These are phyloP conservation scores for Penicillium mononematosum DNA, from an alignment of 495 filamentous ascomycete species.

Conservation along the genomic window DNA sequence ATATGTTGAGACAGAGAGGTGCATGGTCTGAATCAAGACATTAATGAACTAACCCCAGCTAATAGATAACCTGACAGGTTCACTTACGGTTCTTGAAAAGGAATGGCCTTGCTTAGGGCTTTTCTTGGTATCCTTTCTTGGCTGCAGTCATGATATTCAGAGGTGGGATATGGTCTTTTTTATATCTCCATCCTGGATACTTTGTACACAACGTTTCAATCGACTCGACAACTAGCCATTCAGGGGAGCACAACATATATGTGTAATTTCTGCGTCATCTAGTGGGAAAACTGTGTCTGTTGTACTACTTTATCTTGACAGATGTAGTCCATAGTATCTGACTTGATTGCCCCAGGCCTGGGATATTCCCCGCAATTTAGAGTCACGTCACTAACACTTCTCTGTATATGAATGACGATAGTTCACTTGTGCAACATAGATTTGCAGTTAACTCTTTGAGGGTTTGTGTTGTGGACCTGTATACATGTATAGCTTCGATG, in stretches of 20 bases:
- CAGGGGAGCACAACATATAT: not conserved
- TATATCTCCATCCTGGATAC: not conserved
- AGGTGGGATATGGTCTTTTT: not conserved
- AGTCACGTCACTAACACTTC: not conserved
- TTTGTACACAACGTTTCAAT: not conserved
- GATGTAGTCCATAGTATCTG: not conserved
- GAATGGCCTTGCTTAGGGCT: not conserved
- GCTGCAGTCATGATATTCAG: not conserved
- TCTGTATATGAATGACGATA: not conserved
- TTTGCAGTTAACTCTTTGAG: not conserved
- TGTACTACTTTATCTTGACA: not conserved
- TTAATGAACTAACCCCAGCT: not conserved
- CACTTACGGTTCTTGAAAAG: constrained; percentile 1
- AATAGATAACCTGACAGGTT: not conserved
- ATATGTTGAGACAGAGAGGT: not conserved
- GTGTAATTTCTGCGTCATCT: not conserved
- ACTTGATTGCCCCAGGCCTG: not conserved
- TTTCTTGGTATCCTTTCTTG: not conserved
- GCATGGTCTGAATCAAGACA: not conserved
- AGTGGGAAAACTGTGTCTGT: not conserved
- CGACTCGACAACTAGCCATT: not conserved
- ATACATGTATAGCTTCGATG: not conserved
- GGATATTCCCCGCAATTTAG: not conserved
- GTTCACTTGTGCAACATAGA: not conserved
- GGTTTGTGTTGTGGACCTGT: not conserved